Conservation (phyloP, 1,284 basidiomycete species). For the Hemileia vastatrix region DNA sequence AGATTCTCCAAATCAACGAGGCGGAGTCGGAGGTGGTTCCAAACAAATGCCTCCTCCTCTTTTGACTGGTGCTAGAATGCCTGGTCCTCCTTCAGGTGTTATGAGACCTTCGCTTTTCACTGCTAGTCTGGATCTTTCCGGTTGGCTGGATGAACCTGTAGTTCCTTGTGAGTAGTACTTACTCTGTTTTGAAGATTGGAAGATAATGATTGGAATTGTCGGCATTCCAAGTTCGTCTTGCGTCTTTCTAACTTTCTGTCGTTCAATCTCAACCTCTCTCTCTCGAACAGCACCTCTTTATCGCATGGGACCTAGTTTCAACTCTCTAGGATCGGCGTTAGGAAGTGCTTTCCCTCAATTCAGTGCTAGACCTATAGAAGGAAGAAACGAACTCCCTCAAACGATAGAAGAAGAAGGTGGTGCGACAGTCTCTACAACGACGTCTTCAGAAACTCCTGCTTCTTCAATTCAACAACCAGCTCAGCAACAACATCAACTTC, state of each 20-base stretch:
- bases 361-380: background rate
- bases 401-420: background rate
- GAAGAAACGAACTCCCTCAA: background rate
- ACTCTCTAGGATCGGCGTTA: background rate
- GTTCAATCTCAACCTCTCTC: background rate
- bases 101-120: slow-evolving; percentile 24
- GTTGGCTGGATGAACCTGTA: slow-evolving; percentile 41
- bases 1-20: background rate
- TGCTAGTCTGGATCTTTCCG: slow-evolving; percentile 31
- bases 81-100: slow-evolving; percentile 4
- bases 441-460: slow-evolving; percentile 30
- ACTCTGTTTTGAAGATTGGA: no score
- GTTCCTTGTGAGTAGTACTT: slow-evolving; percentile 27
- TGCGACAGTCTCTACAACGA: background rate
- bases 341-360: background rate
- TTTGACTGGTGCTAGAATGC: slow-evolving; percentile 23
- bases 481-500: slow-evolving; percentile 5
- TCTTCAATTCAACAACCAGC: slow-evolving; percentile 16
- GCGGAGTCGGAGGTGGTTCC: background rate
- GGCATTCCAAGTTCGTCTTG: no score
- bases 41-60: slow-evolving; percentile 19
- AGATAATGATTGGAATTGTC: no score
- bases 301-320: slow-evolving; percentile 34
- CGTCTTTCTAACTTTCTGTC: background rate
- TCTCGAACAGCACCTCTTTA: slow-evolving; percentile 31